Evolutionary conservation across 306 rosid species (phyloP).

Genomic region (Mimosa pudica): DNA sequence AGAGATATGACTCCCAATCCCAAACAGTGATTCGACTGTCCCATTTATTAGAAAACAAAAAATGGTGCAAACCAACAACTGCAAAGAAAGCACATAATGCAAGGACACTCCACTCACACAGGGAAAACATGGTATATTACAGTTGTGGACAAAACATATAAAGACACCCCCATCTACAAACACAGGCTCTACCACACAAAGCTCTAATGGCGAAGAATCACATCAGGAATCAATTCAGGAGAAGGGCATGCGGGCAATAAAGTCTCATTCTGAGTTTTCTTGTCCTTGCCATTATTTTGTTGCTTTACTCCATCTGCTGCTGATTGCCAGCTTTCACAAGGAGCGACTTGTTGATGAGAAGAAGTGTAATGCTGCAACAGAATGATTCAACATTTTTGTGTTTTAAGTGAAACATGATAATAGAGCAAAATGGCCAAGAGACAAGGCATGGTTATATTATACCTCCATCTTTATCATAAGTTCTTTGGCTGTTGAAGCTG

Average conservation of each 20-base stretch:
- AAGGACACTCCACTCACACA: conserved; percentile 23
- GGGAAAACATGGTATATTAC: conserved; percentile 36
- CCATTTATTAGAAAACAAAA: conserved; percentile 22
- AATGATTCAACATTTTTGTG: conserved; percentile 27
- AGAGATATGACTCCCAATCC: conserved; percentile 38
- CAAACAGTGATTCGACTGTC: conserved; percentile 41
- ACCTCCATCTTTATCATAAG: conserved; percentile 85
- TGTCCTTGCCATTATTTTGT: conserved; percentile 52
- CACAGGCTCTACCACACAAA: conserved; percentile 42
- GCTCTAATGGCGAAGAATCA: conserved; percentile 48
- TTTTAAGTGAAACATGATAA: background rate
- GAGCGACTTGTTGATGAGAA: conserved; percentile 62
- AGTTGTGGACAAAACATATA: conserved; percentile 34
- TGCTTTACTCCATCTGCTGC: conserved; percentile 51
- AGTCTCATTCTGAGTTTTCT: conserved; percentile 49
- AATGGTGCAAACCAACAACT: conserved; percentile 41
- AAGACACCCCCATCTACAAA: conserved; percentile 39
- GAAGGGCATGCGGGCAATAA: conserved; percentile 35
- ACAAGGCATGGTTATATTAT: conserved; percentile 31
- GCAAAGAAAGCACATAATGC: conserved; percentile 7
- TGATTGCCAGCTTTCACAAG: conserved; percentile 77
- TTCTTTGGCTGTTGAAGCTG: conserved; percentile 80
- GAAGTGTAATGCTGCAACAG: conserved; percentile 73
- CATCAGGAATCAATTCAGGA: conserved; percentile 39
- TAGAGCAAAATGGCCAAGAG: background rate